Base-by-base conservation (phyloP, 257 asterid species). In the Lycium ferocissimum region DNA sequence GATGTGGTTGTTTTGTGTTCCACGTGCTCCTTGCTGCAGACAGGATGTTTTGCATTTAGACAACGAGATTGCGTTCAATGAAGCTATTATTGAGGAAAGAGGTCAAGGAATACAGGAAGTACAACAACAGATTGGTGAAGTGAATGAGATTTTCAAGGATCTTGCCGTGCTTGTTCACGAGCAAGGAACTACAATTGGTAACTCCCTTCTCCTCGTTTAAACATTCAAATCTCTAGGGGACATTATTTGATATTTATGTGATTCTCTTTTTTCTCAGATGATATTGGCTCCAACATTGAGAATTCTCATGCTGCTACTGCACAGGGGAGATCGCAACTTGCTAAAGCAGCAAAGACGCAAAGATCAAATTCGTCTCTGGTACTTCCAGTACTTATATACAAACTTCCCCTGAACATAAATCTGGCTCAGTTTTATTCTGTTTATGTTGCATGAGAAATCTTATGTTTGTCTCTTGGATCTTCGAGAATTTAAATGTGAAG, bases 161-260 rank as follows among this genome's bases (percentile, higher is more conserved):
- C 93, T 96, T 11, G 98, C 95, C 0, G 98, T 96, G 47, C 88
- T 95, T 71, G 97, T 96, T 85, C 97, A 95, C 18, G 99, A 95
- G 72, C 99, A 96, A 92, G 98, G 99, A 89, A 86, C 92, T 84
- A 94, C 93, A 97, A 94, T 96, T 61, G 99, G 99, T 94, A 91
- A 70, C 22, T 54, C 40, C 67, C 72, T 65, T 80, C 54, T 78
- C 54, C 66, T 83, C 86, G 40, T 80, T 62, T 62, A 76, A 82
- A 9, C 26, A 70, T 66, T 38, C 47, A 75, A 22, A 49, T 49
- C 59, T 12, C 33, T 12, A 75, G 43, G 53, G 18, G 7, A 75
- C 56, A 14, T 84, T 65, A 76, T 87, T 53, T 51, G 62, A 47
- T 66, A n/a, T 38, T 26, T 63, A 54, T 56, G 33, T 22, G 5